phyloP scores from a whole-genome alignment of 2,329 filamentous ascomycete species.

The Paramyrothecium roridum region DNA sequence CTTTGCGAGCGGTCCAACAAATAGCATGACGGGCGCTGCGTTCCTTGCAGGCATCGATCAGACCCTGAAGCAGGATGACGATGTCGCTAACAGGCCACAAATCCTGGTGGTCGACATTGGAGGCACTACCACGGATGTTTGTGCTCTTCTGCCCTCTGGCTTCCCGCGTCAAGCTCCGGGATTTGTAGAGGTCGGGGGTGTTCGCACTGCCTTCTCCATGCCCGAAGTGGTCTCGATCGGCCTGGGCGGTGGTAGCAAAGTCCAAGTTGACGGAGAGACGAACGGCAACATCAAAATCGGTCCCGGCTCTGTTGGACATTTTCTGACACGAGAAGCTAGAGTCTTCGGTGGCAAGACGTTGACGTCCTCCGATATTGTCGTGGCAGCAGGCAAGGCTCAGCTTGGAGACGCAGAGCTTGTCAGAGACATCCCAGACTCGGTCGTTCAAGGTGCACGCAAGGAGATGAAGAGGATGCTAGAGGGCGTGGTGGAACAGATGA shows the following conservation, averaged over 20 bases:
- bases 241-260: slow-evolving; percentile 49
- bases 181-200: slow-evolving; percentile 55
- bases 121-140: slow-evolving; percentile 60
- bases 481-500: slow-evolving; percentile 51
- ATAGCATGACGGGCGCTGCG: slow-evolving; percentile 50
- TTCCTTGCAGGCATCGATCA: slow-evolving; percentile 48
- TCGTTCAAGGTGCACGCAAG: slow-evolving; percentile 17
- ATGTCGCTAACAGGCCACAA: slow-evolving; percentile 18
- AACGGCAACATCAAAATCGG: slow-evolving; percentile 40
- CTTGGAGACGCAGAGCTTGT: slow-evolving; percentile 27
- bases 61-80: not conserved
- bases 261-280: slow-evolving; percentile 19
- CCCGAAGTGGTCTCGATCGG: slow-evolving; percentile 54
- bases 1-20: slow-evolving; percentile 52
- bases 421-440: slow-evolving; percentile 13
- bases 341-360: slow-evolving; percentile 51
- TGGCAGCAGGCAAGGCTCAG: slow-evolving; percentile 26
- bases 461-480: slow-evolving; percentile 46
- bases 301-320: slow-evolving; percentile 53
- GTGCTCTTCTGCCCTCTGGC: slow-evolving; percentile 53
- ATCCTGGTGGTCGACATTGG: slow-evolving; percentile 56
- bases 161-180: slow-evolving; percentile 58
- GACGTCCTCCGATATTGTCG: slow-evolving; percentile 52
- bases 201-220: slow-evolving; percentile 57
- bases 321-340: slow-evolving; percentile 41